phyloP scores from a whole-genome alignment of 768 basidiomycete species.

The Lyophyllum semitale region DNA sequence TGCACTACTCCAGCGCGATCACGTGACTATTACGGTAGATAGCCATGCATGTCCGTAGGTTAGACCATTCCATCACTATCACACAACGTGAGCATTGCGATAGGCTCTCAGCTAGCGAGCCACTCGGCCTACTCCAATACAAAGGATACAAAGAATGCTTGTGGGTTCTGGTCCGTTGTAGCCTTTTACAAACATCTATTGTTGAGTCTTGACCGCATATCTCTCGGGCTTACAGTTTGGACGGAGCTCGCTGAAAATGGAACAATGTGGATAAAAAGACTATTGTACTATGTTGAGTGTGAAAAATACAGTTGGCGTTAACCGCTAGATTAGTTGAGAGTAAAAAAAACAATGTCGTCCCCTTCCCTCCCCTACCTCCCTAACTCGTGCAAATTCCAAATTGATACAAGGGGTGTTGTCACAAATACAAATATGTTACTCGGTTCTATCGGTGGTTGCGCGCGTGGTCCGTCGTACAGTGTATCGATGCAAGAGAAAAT shows the following conservation, averaged over 20 bases:
- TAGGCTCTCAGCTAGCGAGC: too few species aligned
- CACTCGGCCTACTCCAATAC: too few species aligned
- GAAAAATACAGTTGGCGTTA: constrained; percentile 3
- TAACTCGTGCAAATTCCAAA: background rate
- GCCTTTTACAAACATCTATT: background rate
- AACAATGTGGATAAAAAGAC: background rate
- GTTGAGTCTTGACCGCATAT: background rate
- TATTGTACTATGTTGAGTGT: background rate
- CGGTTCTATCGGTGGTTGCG: background rate
- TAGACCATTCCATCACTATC: too few species aligned
- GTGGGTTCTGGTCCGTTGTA: background rate
- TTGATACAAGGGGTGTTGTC: constrained; percentile 10
- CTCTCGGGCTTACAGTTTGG: background rate
- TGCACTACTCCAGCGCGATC: too few species aligned
- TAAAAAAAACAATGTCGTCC: background rate
- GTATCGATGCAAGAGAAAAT: background rate
- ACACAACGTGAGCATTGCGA: too few species aligned
- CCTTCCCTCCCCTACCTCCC: background rate
- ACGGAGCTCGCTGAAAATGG: background rate
- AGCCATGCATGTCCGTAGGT: too few species aligned
- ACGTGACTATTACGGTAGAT: too few species aligned
- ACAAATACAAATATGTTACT: constrained; percentile 18
- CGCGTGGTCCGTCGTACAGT: background rate
- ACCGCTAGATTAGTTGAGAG: background rate
- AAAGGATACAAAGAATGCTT: too few species aligned